Evolutionary conservation across 1,139 yeast species (phyloP).

Genomic region (Nakaseomyces nivariensis): DNA sequence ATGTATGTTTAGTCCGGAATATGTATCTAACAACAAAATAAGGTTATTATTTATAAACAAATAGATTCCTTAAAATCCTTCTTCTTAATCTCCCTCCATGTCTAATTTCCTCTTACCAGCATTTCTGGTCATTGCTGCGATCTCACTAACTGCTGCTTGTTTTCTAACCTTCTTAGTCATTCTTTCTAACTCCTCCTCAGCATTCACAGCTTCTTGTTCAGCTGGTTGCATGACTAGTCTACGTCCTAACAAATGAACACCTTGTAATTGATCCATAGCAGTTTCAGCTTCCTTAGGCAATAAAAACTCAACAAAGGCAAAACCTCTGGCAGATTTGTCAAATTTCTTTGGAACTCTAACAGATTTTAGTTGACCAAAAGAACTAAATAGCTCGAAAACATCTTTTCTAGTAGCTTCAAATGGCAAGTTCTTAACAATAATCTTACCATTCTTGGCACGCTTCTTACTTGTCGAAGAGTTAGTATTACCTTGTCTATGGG

Average conservation of each 20-base stretch:
- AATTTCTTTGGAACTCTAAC: constrained; percentile 95
- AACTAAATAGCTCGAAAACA: constrained; percentile 77
- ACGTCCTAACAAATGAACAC: constrained; percentile 95
- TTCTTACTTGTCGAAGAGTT: constrained; percentile 17
- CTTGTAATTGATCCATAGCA: constrained; percentile 91
- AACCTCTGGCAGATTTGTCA: constrained; percentile 92
- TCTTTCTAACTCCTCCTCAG: constrained; percentile 80
- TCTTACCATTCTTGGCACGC: constrained; percentile 46
- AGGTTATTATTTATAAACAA: constrained; percentile 11
- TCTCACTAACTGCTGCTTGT: constrained; percentile 69
- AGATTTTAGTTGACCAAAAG: constrained; percentile 89
- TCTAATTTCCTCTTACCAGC: constrained; percentile 74
- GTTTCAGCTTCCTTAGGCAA: constrained; percentile 85
- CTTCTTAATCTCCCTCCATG: constrained; percentile 35
- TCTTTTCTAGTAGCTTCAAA: constrained; percentile 93
- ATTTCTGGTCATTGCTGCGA: constrained; percentile 54
- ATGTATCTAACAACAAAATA: background rate
- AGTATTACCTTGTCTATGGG: constrained; percentile 55
- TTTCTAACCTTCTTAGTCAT: constrained; percentile 79
- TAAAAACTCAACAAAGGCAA: constrained; percentile 90
- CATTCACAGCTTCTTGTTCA: constrained; percentile 67
- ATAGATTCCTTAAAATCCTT: constrained; percentile 17
- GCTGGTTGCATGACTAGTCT: constrained; percentile 94
- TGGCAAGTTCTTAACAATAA: constrained; percentile 92
- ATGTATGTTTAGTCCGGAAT: background rate